A percentile compares a stretch with the other conserved stretches of the same genome.
Conservation (phyloP, 805 yeast species). For the Candida chauliodis region DNA sequence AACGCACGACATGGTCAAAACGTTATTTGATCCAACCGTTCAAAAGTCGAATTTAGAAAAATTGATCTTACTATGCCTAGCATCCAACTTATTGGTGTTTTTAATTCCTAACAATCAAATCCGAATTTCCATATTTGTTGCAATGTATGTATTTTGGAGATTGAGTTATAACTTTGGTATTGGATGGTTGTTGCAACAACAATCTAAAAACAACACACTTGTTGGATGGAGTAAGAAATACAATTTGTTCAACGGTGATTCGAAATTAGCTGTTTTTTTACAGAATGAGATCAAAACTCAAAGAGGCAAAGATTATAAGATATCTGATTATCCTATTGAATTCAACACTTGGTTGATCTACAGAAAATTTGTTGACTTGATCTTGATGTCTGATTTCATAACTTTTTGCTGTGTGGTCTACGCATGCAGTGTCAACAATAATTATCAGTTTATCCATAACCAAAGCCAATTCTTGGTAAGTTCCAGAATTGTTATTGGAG, state of each 20-base stretch:
- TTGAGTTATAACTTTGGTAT: conserved; percentile 75
- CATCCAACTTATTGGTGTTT: conserved; percentile 31
- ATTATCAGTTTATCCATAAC: conserved; percentile 31
- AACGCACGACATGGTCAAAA: conserved; percentile 81
- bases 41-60: conserved; percentile 65
- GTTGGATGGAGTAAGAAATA: conserved; percentile 47
- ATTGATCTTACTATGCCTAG: conserved; percentile 45
- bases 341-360: conserved; percentile 81
- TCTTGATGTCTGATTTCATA: conserved; percentile 80
- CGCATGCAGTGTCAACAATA: conserved; percentile 38
- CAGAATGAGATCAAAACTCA: conserved; percentile 33
- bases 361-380: conserved; percentile 74
- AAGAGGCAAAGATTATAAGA: conserved; percentile 32
- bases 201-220: conserved; percentile 54
- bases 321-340: conserved; percentile 53
- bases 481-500: conserved; percentile 58
- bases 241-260: conserved; percentile 23
- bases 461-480: conserved; percentile 44
- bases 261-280: conserved; percentile 37
- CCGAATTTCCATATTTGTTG: conserved; percentile 41
- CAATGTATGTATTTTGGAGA: conserved; percentile 71
- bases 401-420: conserved; percentile 67
- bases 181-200: conserved; percentile 63
- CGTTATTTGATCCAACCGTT: conserved; percentile 72
- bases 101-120: conserved; percentile 19